Percentiles rank a stretch among this genome's conserved stretches.
Evolutionary conservation across 192 early-diverging fungal species (phyloP).

Genomic region (Neocallimastix lanati): DNA sequence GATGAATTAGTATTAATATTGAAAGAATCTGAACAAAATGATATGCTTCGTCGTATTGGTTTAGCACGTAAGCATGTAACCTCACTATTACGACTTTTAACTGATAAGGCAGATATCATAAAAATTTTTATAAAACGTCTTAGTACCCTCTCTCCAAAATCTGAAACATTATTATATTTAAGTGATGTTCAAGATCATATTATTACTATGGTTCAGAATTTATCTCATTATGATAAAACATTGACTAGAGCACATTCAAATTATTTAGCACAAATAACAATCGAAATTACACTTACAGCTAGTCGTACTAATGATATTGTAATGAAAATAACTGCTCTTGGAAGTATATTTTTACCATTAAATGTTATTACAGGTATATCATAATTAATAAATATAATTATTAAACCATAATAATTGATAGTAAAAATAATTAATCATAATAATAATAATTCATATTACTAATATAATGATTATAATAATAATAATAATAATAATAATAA

Average conservation of each 20-base stretch:
- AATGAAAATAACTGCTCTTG: no score
- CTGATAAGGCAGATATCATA: constrained; percentile 50
- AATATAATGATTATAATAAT: no score
- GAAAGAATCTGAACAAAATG: constrained; percentile 57
- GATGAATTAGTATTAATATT: constrained; percentile 86
- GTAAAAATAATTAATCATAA: no score
- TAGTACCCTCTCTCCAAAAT: constrained; percentile 1
- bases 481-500: no score
- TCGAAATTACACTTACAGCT: constrained; percentile 36
- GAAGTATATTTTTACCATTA: no score
- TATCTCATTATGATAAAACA: constrained; percentile 54
- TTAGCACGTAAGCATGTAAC: constrained; percentile 51
- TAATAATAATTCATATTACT: no score
- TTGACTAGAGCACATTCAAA: constrained; percentile 57
- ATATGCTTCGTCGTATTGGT: no score
- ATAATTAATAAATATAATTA: no score
- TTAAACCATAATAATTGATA: no score
- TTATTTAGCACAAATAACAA: constrained; percentile 59
- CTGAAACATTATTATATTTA: constrained; percentile 43
- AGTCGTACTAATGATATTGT: no score
- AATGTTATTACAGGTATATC: no score
- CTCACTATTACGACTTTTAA: constrained; percentile 39
- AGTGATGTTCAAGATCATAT: constrained; percentile 65
- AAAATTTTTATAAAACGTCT: constrained; percentile 45
- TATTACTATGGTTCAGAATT: no score